Evolutionary conservation across 1,284 basidiomycete species (phyloP).

Genomic region (Trichosporon faecale): DNA sequence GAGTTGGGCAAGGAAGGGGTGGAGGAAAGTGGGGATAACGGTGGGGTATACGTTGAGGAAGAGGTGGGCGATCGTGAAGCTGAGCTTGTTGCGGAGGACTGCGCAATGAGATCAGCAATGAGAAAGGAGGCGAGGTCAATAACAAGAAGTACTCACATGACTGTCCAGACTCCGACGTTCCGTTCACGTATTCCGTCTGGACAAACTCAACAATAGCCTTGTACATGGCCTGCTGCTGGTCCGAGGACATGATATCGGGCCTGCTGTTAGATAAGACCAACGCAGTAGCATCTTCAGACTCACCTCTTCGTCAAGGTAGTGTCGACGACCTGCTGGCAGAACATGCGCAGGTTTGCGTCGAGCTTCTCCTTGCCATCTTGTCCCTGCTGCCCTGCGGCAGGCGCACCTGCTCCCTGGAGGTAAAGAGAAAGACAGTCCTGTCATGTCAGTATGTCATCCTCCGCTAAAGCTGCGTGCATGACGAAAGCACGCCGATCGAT

Average conservation of each 20-base stretch:
- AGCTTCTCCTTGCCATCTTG: conserved; percentile 53
- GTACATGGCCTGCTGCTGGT: conserved; percentile 46
- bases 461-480: not conserved
- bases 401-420: conserved; percentile 51
- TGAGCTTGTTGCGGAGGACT: conserved; percentile 82
- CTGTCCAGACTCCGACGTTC: conserved; percentile 48
- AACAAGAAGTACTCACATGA: conserved; percentile 39
- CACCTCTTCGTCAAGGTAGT: conserved; percentile 47
- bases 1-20: conserved; percentile 53
- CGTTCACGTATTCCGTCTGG: conserved; percentile 51
- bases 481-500: not conserved
- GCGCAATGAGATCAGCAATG: conserved; percentile 6
- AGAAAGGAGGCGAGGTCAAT: not conserved
- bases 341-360: conserved; percentile 48
- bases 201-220: conserved; percentile 50
- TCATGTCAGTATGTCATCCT: not conserved
- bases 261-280: conserved; percentile 21
- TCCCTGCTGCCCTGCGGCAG: conserved; percentile 31
- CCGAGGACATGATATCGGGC: conserved; percentile 36
- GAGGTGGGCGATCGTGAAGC: conserved; percentile 91
- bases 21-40: conserved; percentile 49
- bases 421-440: conserved; percentile 52
- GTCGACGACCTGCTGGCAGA: conserved; percentile 52
- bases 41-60: conserved; percentile 70
- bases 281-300: conserved; percentile 10